Evolutionary conservation across 306 rosid genomes (phyloP).

Genomic region (Citrullus amarus): DNA sequence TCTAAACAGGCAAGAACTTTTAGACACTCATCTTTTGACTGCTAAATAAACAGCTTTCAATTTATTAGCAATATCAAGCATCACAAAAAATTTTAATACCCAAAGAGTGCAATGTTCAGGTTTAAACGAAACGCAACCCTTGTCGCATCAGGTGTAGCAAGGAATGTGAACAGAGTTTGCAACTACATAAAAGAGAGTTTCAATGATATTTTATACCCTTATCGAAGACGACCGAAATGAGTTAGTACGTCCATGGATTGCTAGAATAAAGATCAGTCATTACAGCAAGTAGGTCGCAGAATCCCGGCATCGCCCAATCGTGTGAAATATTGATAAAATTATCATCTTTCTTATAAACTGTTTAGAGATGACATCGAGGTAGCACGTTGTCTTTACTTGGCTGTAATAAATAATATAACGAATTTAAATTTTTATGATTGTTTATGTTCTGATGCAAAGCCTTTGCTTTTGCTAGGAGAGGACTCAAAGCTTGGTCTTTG

Average conservation of each 20-base stretch:
- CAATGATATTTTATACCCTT: conserved; percentile 58
- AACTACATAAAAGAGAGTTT: conserved; percentile 45
- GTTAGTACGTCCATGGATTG: not conserved
- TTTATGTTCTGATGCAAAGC: not conserved
- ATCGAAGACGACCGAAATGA: conserved; percentile 63
- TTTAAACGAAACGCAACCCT: conserved; percentile 64
- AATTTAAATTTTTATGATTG: not conserved
- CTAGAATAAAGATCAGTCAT: not conserved
- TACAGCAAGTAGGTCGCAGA: not conserved
- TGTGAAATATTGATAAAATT: not conserved
- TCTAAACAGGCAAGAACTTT: conserved; percentile 52
- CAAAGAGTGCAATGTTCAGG: conserved; percentile 29
- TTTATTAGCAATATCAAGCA: not conserved
- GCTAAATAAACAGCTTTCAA: not conserved
- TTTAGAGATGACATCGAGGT: not conserved
- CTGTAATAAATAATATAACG: not conserved
- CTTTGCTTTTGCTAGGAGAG: not conserved
- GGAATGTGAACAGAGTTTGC: conserved; percentile 63
- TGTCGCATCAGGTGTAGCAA: conserved; percentile 72
- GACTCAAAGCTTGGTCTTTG: not conserved
- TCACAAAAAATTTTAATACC: not conserved
- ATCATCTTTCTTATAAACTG: not conserved
- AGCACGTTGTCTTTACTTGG: not conserved
- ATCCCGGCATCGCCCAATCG: not conserved
- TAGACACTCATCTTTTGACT: not conserved